phyloP scores from a whole-genome alignment of 768 basidiomycete species.

The Boletus rubropictus region DNA sequence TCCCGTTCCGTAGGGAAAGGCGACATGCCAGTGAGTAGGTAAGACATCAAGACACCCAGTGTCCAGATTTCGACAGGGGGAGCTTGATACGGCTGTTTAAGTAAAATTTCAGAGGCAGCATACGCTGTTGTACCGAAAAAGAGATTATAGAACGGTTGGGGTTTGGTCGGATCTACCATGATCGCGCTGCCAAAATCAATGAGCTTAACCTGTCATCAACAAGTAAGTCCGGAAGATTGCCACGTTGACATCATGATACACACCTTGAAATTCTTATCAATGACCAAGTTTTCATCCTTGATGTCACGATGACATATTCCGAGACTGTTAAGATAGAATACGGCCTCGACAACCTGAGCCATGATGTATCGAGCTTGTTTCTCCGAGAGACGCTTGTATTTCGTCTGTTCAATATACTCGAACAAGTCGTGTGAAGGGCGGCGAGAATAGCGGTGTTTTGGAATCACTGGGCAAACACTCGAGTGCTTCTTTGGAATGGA shows the following conservation, averaged over 20 bases:
- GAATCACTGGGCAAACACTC: constrained; percentile 12
- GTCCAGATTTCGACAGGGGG: constrained; percentile 97
- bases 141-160: constrained; percentile 63
- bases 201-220: constrained; percentile 65
- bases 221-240: constrained; percentile 9
- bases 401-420: constrained; percentile 88
- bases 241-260: background rate
- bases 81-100: constrained; percentile 83
- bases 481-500: constrained; percentile 9
- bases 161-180: constrained; percentile 55
- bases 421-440: constrained; percentile 89
- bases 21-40: constrained; percentile 86
- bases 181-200: constrained; percentile 95
- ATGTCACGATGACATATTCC: constrained; percentile 94
- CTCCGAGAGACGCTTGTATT: constrained; percentile 74
- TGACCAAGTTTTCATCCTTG: constrained; percentile 92
- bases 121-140: constrained; percentile 96
- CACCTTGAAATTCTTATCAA: constrained; percentile 69
- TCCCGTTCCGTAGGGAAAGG: constrained; percentile 88
- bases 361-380: constrained; percentile 77
- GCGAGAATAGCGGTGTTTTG: constrained; percentile 48
- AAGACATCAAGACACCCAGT: constrained; percentile 90
- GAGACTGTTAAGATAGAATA: constrained; percentile 70
- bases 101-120: constrained; percentile 90
- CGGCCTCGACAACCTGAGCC: constrained; percentile 80